phyloP scores from a whole-genome alignment of 495 filamentous ascomycete species.

The Neurospora sp. region DNA sequence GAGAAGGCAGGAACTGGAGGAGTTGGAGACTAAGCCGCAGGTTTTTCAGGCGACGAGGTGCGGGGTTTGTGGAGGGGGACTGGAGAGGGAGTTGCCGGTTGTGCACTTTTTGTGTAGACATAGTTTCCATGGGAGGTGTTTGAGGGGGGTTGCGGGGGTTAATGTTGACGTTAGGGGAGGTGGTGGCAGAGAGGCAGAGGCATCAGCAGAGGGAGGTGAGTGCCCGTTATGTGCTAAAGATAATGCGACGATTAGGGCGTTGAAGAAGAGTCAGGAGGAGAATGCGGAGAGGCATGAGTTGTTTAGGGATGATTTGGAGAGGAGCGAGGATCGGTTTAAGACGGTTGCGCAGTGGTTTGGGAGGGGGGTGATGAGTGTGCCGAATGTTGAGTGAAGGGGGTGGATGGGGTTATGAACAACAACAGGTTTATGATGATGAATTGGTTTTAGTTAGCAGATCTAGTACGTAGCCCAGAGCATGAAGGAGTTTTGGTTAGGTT shows the following conservation, averaged over 20 bases:
- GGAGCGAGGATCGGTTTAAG: conserved; percentile 75
- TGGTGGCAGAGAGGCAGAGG: conserved; percentile 32
- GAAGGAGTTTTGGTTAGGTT: neutral
- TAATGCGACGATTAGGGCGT: conserved; percentile 77
- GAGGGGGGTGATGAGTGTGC: conserved; percentile 68
- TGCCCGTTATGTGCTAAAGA: conserved; percentile 75
- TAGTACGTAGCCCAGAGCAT: neutral
- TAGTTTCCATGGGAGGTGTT: conserved; percentile 83
- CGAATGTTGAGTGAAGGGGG: conserved; percentile 20
- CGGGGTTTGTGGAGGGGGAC: conserved; percentile 51
- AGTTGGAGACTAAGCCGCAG: conserved; percentile 65
- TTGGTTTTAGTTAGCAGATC: neutral
- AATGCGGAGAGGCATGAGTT: conserved; percentile 81
- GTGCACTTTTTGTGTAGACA: conserved; percentile 97
- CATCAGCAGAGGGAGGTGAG: conserved; percentile 43
- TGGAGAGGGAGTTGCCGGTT: conserved; percentile 67
- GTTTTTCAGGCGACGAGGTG: conserved; percentile 89
- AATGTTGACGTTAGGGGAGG: conserved; percentile 7
- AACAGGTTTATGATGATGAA: neutral
- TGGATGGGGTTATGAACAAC: neutral
- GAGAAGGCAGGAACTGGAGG: conserved; percentile 66
- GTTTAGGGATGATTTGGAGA: conserved; percentile 69
- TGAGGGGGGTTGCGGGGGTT: conserved; percentile 35
- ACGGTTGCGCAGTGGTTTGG: conserved; percentile 93
- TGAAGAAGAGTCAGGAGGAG: conserved; percentile 79